A percentile compares a stretch with the other conserved stretches of the same genome.
Conservation (phyloP, 2,329 filamentous ascomycete species). For the Bipolaris cookei region DNA sequence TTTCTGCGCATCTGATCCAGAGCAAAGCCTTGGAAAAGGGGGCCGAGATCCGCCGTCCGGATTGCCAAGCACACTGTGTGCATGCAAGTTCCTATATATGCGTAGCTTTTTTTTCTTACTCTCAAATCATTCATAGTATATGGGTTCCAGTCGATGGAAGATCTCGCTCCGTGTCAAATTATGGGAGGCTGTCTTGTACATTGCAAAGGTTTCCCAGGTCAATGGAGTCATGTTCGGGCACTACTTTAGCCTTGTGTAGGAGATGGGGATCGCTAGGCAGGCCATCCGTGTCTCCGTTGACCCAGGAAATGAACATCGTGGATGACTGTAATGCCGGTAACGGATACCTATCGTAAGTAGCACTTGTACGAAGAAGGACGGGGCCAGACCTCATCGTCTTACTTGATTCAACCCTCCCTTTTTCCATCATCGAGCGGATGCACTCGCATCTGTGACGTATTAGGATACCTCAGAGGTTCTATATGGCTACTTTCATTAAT, state of each 20-base stretch:
- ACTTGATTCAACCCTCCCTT: neutral
- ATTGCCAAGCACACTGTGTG: conserved; percentile 7
- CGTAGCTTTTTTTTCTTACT: neutral
- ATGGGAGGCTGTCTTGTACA: conserved; percentile 1
- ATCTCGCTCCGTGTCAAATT: neutral
- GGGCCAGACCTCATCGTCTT: conserved; percentile 5
- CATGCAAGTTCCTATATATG: conserved; percentile 11
- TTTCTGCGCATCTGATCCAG: conserved; percentile 20
- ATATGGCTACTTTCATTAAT: neutral
- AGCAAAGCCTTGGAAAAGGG: neutral
- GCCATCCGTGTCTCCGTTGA: neutral
- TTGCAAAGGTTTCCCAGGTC: conserved; percentile 11
- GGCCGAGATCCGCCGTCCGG: neutral
- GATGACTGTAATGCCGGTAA: conserved; percentile 3
- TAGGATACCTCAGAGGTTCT: neutral
- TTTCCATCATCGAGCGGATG: neutral
- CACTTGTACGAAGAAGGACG: conserved; percentile 5
- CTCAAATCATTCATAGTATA: neutral
- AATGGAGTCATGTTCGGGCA: conserved; percentile 11
- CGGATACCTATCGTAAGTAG: conserved; percentile 12
- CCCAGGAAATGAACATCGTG: neutral
- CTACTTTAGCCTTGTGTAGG: conserved; percentile 10
- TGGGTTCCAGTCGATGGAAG: neutral
- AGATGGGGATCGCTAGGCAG: neutral
- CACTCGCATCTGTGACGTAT: neutral